phyloP scores from a whole-genome alignment of 345 rosid genomes.

The Leavenworthia alabamica region DNA sequence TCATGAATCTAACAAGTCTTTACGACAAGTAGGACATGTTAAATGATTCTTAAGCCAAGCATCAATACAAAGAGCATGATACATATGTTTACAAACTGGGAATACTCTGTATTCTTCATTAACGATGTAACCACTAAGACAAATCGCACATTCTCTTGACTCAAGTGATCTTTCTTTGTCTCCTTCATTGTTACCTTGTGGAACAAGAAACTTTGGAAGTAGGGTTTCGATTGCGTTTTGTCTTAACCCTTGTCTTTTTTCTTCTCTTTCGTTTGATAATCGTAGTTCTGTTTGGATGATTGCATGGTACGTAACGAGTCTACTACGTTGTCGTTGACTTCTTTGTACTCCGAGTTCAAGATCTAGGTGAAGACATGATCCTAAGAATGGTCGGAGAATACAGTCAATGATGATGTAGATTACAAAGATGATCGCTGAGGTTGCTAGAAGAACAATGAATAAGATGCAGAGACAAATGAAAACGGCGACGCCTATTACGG shows the following conservation, averaged over 20 bases:
- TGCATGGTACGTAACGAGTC: conserved; percentile 25
- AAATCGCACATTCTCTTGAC: conserved; percentile 24
- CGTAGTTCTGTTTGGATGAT: background rate
- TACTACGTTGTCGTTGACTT: conserved; percentile 18
- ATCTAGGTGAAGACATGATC: conserved; percentile 17
- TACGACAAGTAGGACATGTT: conserved; percentile 34
- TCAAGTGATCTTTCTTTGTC: background rate
- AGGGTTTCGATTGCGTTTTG: conserved; percentile 26
- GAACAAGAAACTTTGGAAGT: conserved; percentile 19
- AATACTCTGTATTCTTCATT: conserved; percentile 27
- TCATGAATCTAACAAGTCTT: conserved; percentile 17
- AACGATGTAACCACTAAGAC: conserved; percentile 15
- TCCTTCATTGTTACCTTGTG: conserved; percentile 5
- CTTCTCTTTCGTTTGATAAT: background rate
- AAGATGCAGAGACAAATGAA: conserved; percentile 26
- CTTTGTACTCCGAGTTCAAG: conserved; percentile 28
- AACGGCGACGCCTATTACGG: conserved; percentile 18
- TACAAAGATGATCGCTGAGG: conserved; percentile 22
- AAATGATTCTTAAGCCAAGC: conserved; percentile 31
- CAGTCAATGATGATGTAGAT: conserved; percentile 24
- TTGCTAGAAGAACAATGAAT: conserved; percentile 22
- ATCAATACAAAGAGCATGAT: conserved; percentile 25
- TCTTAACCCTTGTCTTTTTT: background rate
- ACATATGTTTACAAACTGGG: conserved; percentile 32
- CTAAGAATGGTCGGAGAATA: conserved; percentile 26